Base-by-base conservation (phyloP, 148 eudicot genomes). In the Dianthus caryophyllus region DNA sequence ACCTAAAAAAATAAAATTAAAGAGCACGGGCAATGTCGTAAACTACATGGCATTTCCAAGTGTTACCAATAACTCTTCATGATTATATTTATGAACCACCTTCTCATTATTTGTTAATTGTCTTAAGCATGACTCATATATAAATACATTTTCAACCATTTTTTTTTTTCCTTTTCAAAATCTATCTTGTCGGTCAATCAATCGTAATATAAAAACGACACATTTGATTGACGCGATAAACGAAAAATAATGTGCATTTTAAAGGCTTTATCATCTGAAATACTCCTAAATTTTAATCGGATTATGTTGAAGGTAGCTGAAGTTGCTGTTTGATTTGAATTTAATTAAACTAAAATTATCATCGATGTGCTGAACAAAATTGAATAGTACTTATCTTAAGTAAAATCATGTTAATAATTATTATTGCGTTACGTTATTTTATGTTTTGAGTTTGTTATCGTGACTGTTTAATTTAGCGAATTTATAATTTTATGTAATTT, bases 1-100 rank as follows among this genome's bases (percentile, higher is more conserved):
- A 74, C 73, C 43, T 17, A 20, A n/a, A 36, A 27, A 59, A 17
- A 16, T 46, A 51, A n/a, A n/a, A n/a, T n/a, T n/a, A n/a, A n/a
- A 38, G 52, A 54, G 44, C 67, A 48, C 21, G 61, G 67, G 39
- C 43, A 67, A 60, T 59, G 22, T 59, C 50, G 26, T 47, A 22
- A 26, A 44, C 44, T 8, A 15, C 39, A 48, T 59, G 7, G 36
- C 13, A 16, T 39, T 33, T 49, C 30, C 61, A 53, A 61, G 63
- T 67, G 62, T 21, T 18, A 49, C 33, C 4, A 68, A 25, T 26
- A 48, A 27, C 51, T 51, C 64, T 51, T 71, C 38, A 38, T 71
- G 41, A 51, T 49, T 71, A 58, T 44, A 52, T 22, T 66, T n/a
- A 69, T 69, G 12, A 30, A 33, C 33, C n/a, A 56, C 27, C 58